phyloP scores from a whole-genome alignment of 257 asterid species.

The Solanum medicagineum region DNA sequence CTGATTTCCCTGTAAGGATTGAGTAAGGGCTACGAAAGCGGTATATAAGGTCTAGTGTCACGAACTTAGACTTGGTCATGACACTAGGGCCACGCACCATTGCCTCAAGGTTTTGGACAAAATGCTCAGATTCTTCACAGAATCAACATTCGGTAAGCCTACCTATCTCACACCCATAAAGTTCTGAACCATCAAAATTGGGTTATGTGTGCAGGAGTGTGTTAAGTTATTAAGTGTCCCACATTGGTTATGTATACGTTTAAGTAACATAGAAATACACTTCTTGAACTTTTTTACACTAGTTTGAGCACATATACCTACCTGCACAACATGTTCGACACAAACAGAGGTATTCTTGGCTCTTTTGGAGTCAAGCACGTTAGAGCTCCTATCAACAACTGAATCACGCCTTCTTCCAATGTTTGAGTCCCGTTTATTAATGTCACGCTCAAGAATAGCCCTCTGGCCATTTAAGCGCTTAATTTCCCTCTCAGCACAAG shows the following conservation, averaged over 20 bases:
- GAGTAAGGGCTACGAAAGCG: neutral
- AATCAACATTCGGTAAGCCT: neutral
- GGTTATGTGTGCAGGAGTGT: neutral
- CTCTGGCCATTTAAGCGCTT: conserved; percentile 63
- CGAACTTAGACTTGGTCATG: too few species aligned
- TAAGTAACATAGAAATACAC: neutral
- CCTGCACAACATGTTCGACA: conserved; percentile 42
- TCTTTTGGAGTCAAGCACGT: conserved; percentile 49
- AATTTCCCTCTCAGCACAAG: conserved; percentile 71
- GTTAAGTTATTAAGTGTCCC: neutral
- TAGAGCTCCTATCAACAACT: conserved; percentile 46
- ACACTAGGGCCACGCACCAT: neutral
- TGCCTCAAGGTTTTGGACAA: neutral
- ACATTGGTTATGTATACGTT: neutral
- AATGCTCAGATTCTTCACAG: neutral
- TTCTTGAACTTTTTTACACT: neutral
- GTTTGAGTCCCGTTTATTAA: conserved; percentile 57
- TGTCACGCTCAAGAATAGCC: conserved; percentile 80
- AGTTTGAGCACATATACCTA: conserved; percentile 3
- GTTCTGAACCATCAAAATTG: neutral
- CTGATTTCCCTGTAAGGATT: neutral
- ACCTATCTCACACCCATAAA: neutral
- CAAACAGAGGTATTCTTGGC: conserved; percentile 30
- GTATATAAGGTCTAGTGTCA: neutral
- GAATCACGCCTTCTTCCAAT: conserved; percentile 61